Base-by-base conservation (phyloP, 2,329 filamentous ascomycete genomes). In the Podosphaera fusca region DNA sequence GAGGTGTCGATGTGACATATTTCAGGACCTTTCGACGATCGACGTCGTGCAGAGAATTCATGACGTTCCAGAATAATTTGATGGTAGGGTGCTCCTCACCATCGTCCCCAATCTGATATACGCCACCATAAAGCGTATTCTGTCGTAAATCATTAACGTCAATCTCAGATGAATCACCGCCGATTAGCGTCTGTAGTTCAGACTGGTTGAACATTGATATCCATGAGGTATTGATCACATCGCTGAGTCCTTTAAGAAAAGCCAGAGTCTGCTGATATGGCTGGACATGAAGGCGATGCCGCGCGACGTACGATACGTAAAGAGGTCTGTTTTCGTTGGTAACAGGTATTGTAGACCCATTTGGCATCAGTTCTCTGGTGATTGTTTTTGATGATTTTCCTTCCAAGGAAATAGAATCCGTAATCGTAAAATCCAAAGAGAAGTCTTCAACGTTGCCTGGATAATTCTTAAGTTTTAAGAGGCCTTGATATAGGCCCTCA, bases 151-250 rank as follows among this genome's bases (percentile, higher is more conserved):
- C 92, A 34, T 84, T 80, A 40, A 98, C 77, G 65, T 95, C 84
- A 58, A 98, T 94, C 60, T 86, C 82, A 8, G 82, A 82, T 34
- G 81, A 83, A 63, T 94, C 88, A 49, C 92, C 92, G 56, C 88
- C 87, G 14, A 98, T 85, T 4, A 98, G 81, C 1, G 87, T 92
- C 70, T 96, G 92, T 3, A 98, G 77, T 68, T 98, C 92, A 2
- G 80, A 80, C 68, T 95, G 90, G 69, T 98, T 98, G 74, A 98
- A 98, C 92, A 98, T 96, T 64, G 84, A 88, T 3, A 98, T 77
- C 92, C 92, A 98, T 2, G 80, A 80, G 0, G 90, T 89, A 58
- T 89, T 84, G 61, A 98, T 92, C 66, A 98, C 94, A 61, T 82
- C 76, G 30, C 85, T 81, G 1, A 98, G 79, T 0, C 92, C 92